Conservation (phyloP, 257 asterid genomes). For the Primulina huaijiensis region DNA sequence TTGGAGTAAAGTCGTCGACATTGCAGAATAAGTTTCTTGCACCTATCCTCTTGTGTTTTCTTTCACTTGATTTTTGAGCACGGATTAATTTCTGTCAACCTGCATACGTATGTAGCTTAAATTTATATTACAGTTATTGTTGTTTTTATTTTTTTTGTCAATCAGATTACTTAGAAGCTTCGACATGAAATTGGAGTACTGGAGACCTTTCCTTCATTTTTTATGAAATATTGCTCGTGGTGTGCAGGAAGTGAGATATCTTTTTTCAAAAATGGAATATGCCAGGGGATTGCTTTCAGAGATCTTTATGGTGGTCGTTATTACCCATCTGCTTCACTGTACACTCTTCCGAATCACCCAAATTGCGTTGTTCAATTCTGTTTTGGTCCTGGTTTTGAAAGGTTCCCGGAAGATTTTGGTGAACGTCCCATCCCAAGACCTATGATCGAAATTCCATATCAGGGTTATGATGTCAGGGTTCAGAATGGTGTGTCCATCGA, state of each 20-base stretch:
- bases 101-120: neutral
- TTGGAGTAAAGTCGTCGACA: neutral
- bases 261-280: slow-evolving; percentile 81
- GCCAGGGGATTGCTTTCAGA: slow-evolving; percentile 85
- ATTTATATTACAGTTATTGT: neutral
- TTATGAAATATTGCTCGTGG: slow-evolving; percentile 16
- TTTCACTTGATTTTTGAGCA: no score
- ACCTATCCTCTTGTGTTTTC: no score
- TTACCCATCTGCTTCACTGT: slow-evolving; percentile 96
- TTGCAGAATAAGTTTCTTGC: neutral
- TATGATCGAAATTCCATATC: slow-evolving; percentile 92
- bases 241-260: slow-evolving; percentile 90
- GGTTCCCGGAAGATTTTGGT: slow-evolving; percentile 75
- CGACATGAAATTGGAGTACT: neutral
- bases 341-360: slow-evolving; percentile 91
- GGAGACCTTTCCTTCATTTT: slow-evolving; percentile 16
- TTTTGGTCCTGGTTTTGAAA: slow-evolving; percentile 90
- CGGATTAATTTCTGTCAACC: no score
- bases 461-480: slow-evolving; percentile 60
- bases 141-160: slow-evolving; percentile 14
- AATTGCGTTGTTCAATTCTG: slow-evolving; percentile 82
- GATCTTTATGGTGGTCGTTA: slow-evolving; percentile 89
- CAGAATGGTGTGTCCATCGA: slow-evolving; percentile 74
- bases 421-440: slow-evolving; percentile 68
- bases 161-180: slow-evolving; percentile 6